A percentile compares a stretch with the other conserved stretches of the same genome.
Conservation (phyloP, 1,139 yeast genomes). For the Diutina rugosa region DNA sequence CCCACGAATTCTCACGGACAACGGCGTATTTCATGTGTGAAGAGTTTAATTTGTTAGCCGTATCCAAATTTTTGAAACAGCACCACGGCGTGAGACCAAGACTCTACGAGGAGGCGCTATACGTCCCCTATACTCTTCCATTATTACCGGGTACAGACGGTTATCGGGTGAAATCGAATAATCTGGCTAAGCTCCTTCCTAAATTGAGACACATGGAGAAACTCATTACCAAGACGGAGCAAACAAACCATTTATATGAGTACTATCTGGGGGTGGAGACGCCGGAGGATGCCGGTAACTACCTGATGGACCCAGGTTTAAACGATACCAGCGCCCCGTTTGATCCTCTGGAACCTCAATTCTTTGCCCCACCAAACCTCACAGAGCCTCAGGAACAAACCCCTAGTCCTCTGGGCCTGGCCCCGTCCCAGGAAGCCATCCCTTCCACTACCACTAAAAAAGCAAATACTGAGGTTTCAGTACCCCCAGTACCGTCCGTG, state of each 20-base stretch:
- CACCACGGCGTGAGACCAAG: constrained; percentile 80
- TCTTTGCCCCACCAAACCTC: constrained; percentile 26
- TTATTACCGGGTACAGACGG: constrained; percentile 81
- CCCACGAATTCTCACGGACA: constrained; percentile 63
- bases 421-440: background rate
- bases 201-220: constrained; percentile 62
- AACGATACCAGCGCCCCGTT: constrained; percentile 23
- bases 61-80: constrained; percentile 49
- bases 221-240: constrained; percentile 68
- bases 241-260: constrained; percentile 81
- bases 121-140: constrained; percentile 83
- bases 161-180: constrained; percentile 68
- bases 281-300: constrained; percentile 49
- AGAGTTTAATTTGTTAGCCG: constrained; percentile 53
- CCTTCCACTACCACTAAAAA: background rate
- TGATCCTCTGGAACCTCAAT: constrained; percentile 38
- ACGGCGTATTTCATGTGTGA: constrained; percentile 88
- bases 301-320: constrained; percentile 35
- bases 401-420: background rate
- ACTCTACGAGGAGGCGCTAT: constrained; percentile 79
- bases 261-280: constrained; percentile 77
- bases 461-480: constrained; percentile 4
- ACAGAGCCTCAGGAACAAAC: background rate
- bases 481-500: constrained; percentile 8
- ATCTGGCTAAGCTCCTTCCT: constrained; percentile 48